Evolutionary conservation across 2,329 filamentous ascomycete genomes (phyloP).

Genomic region (Didymella keratinophila): DNA sequence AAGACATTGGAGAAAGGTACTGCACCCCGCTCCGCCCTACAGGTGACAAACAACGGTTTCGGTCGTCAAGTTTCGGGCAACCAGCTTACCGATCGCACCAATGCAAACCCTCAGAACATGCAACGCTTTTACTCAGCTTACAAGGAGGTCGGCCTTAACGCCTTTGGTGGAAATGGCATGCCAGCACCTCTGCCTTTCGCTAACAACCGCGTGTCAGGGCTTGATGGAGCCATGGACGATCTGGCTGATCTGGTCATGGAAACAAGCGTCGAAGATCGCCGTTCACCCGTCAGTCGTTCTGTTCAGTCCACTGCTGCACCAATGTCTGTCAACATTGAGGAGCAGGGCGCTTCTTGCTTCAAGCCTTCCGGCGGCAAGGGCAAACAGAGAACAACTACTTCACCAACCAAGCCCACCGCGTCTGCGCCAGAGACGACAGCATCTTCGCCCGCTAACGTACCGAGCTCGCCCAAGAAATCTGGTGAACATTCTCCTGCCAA

Average conservation of each 20-base stretch:
- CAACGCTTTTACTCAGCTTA: slow-evolving; percentile 37
- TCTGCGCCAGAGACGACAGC: slow-evolving; percentile 26
- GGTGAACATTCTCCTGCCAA: slow-evolving; percentile 55
- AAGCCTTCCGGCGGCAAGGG: slow-evolving; percentile 38
- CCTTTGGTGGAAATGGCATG: slow-evolving; percentile 15
- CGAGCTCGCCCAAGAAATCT: slow-evolving; percentile 47
- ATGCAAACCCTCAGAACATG: slow-evolving; percentile 32
- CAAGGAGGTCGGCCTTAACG: slow-evolving; percentile 33
- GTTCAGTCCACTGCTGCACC: slow-evolving; percentile 7
- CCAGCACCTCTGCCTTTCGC: slow-evolving; percentile 30
- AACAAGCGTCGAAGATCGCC: slow-evolving; percentile 25
- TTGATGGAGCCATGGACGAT: slow-evolving; percentile 52
- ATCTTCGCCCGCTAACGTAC: slow-evolving; percentile 36
- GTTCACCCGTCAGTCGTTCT: slow-evolving; percentile 16
- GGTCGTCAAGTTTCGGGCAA: slow-evolving; percentile 38
- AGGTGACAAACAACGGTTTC: slow-evolving; percentile 18
- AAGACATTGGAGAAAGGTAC: slow-evolving; percentile 31
- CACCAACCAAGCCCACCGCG: slow-evolving; percentile 32
- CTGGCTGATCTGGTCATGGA: slow-evolving; percentile 41
- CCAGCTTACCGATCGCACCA: slow-evolving; percentile 32
- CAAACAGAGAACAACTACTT: slow-evolving; percentile 41
- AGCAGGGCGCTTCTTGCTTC: slow-evolving; percentile 44
- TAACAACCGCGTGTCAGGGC: slow-evolving; percentile 41
- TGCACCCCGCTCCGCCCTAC: slow-evolving; percentile 21
- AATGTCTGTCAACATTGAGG: slow-evolving; percentile 25